Conservation (phyloP, 2,329 filamentous ascomycete species). For the Magnaporthiopsis incrustans region DNA sequence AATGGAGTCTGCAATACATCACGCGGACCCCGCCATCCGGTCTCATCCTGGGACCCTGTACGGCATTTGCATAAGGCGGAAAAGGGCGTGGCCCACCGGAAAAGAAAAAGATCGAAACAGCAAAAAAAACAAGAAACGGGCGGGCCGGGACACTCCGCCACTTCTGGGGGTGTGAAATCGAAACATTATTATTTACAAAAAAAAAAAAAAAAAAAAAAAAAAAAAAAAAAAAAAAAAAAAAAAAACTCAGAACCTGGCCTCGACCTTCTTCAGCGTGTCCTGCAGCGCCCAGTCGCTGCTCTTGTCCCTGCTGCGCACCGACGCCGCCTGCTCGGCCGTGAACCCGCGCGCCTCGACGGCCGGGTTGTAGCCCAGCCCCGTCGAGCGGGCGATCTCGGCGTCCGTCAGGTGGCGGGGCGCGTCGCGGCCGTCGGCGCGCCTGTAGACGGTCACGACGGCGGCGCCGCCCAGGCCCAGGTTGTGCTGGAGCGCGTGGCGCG, state of each 20-base stretch:
- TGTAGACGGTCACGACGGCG: conserved; percentile 83
- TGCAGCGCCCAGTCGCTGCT: conserved; percentile 68
- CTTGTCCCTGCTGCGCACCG: conserved; percentile 60
- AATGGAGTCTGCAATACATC: too few relatives aligned
- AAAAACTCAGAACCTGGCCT: conserved; percentile 28
- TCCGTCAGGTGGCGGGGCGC: conserved; percentile 49
- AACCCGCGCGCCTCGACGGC: conserved; percentile 85
- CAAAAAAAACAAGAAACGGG: too few relatives aligned
- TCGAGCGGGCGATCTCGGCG: conserved; percentile 51
- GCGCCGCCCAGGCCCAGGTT: conserved; percentile 90
- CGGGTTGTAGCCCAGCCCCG: conserved; percentile 79
- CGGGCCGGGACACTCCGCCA: background rate
- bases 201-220: too few relatives aligned
- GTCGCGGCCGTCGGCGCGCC: conserved; percentile 66
- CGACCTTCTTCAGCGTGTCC: conserved; percentile 67
- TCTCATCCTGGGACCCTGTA: too few relatives aligned
- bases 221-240: too few relatives aligned
- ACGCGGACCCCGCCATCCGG: too few relatives aligned
- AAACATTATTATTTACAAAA: background rate
- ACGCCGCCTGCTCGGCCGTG: conserved; percentile 64
- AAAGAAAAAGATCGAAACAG: too few relatives aligned
- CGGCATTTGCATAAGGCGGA: background rate
- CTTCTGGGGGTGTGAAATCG: background rate
- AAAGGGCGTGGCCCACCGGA: too few relatives aligned
- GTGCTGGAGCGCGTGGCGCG: conserved; percentile 74